Evolutionary conservation across 768 basidiomycete species (phyloP).

Genomic region (Kwoniella sp.): DNA sequence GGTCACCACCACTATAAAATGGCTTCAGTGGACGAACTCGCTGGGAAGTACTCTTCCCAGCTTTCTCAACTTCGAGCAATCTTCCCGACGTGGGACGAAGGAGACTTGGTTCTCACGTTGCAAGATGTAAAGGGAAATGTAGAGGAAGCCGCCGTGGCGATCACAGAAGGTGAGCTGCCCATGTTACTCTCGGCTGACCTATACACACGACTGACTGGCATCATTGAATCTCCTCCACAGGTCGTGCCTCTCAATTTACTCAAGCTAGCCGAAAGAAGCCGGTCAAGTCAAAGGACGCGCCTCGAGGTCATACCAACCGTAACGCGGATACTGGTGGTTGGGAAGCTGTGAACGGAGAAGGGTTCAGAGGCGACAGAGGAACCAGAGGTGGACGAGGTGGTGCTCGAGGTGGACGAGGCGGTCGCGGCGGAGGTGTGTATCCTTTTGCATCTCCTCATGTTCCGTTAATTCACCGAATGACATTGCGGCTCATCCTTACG

Average conservation of each 20-base stretch:
- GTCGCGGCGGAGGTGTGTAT: slow-evolving; percentile 48
- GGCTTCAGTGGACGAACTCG: slow-evolving; percentile 46
- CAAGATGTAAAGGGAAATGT: slow-evolving; percentile 55
- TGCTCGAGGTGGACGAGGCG: slow-evolving; percentile 54
- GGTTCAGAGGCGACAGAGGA: slow-evolving; percentile 51
- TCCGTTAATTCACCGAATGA: not conserved
- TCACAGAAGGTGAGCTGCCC: slow-evolving; percentile 55
- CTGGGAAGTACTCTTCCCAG: slow-evolving; percentile 50
- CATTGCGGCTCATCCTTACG: not conserved
- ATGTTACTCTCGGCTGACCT: no score
- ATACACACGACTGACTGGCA: not conserved
- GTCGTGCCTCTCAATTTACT: slow-evolving; percentile 56
- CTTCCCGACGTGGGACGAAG: slow-evolving; percentile 57
- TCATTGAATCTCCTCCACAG: slow-evolving; percentile 26
- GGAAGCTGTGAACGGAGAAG: slow-evolving; percentile 43
- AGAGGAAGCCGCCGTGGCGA: slow-evolving; percentile 54
- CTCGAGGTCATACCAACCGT: slow-evolving; percentile 46
- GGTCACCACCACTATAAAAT: slow-evolving; percentile 28
- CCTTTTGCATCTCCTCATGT: not conserved
- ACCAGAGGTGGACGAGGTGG: slow-evolving; percentile 51
- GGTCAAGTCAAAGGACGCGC: slow-evolving; percentile 38
- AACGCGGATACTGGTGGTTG: slow-evolving; percentile 51
- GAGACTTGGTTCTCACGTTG: slow-evolving; percentile 52
- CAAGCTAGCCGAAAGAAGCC: slow-evolving; percentile 52
- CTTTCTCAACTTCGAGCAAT: slow-evolving; percentile 52